Percentiles rank a stretch among this genome's conserved stretches.
Evolutionary conservation across 2,329 filamentous ascomycete genomes (phyloP).

Genomic region (Blastomyces parvus): DNA sequence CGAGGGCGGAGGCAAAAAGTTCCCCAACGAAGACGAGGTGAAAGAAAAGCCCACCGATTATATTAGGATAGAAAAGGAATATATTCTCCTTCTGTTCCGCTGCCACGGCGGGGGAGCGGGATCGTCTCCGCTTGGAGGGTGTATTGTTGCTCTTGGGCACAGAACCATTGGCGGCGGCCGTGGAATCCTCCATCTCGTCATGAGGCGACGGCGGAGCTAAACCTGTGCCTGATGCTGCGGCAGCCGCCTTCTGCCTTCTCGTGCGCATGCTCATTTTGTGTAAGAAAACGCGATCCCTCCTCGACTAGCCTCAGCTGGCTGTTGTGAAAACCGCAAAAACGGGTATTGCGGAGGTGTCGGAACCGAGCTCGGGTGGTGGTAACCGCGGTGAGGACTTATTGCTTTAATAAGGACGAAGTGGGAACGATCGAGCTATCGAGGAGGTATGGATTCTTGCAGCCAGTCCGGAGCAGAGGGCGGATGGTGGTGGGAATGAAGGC

Average conservation of each 20-base stretch:
- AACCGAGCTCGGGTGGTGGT: too few species aligned
- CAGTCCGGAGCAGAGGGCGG: background rate
- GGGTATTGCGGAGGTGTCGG: background rate
- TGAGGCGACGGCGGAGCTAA: background rate
- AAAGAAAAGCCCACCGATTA: constrained; percentile 55
- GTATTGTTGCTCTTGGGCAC: constrained; percentile 17
- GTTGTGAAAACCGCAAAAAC: background rate
- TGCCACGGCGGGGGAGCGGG: constrained; percentile 18
- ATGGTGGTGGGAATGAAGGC: background rate
- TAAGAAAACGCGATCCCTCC: background rate
- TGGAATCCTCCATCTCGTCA: constrained; percentile 24
- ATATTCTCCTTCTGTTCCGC: constrained; percentile 54
- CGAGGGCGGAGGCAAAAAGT: background rate
- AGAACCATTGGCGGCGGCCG: constrained; percentile 23
- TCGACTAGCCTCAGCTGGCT: background rate
- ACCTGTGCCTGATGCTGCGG: background rate
- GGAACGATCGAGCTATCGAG: background rate
- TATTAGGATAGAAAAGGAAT: constrained; percentile 71
- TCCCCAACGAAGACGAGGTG: constrained; percentile 1
- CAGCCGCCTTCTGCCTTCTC: constrained; percentile 30
- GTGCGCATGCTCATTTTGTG: constrained; percentile 20
- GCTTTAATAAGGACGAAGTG: too few species aligned
- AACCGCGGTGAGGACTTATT: too few species aligned
- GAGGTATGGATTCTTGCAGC: too few species aligned
- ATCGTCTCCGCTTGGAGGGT: constrained; percentile 22